phyloP scores from a whole-genome alignment of 805 yeast species.

The Torulaspora maleeae region DNA sequence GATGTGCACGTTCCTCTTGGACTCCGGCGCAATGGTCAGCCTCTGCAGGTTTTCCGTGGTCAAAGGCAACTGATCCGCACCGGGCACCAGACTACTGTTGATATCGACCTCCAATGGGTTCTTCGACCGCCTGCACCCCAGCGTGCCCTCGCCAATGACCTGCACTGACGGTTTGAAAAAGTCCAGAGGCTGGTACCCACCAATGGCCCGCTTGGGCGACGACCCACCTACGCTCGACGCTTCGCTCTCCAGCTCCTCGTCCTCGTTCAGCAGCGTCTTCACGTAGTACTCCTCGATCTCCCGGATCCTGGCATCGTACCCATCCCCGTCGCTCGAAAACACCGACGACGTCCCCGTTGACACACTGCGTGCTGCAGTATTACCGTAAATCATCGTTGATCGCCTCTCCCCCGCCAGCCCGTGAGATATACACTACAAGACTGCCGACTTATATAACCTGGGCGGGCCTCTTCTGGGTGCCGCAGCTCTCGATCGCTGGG shows the following conservation, averaged over 20 bases:
- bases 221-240: slow-evolving; percentile 2
- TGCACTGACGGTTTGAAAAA: slow-evolving; percentile 7
- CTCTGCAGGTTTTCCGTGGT: slow-evolving; percentile 32
- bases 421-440: background rate
- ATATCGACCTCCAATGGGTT: slow-evolving; percentile 29
- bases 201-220: slow-evolving; percentile 5
- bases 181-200: slow-evolving; percentile 5
- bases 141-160: background rate
- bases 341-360: slow-evolving; percentile 25
- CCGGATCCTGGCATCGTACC: slow-evolving; percentile 24
- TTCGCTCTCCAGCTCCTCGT: slow-evolving; percentile 11
- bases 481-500: background rate
- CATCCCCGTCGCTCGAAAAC: slow-evolving; percentile 26
- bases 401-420: background rate
- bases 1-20: slow-evolving; percentile 1
- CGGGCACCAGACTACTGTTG: slow-evolving; percentile 22
- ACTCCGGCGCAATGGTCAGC: slow-evolving; percentile 14
- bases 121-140: slow-evolving; percentile 1
- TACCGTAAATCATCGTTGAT: background rate
- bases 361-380: slow-evolving; percentile 2
- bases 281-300: slow-evolving; percentile 36
- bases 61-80: slow-evolving; percentile 24
- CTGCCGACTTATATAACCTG: no score
- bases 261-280: slow-evolving; percentile 30
- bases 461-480: background rate